These are phyloP conservation scores for Chaetomiaceae sp. DNA, from an alignment of 2,329 filamentous ascomycete species.

Conservation along the genomic window DNA sequence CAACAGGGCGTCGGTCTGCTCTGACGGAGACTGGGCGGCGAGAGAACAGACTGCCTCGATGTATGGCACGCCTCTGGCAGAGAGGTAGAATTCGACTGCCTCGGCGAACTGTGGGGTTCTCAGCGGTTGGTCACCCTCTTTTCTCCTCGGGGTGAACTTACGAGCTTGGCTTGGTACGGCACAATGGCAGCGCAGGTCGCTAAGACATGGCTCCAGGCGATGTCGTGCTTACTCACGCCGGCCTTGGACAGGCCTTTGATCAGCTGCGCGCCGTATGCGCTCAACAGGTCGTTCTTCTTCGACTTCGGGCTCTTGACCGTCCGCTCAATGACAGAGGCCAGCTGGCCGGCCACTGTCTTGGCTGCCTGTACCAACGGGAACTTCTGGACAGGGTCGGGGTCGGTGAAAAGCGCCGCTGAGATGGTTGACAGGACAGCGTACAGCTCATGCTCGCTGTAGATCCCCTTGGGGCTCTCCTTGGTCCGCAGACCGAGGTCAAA, in stretches of 20 bases:
- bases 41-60: constrained; percentile 57
- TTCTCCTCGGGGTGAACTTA: constrained; percentile 33
- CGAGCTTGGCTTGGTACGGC: constrained; percentile 65
- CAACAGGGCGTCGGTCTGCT: constrained; percentile 59
- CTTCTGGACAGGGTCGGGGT: constrained; percentile 61
- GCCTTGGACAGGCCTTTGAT: constrained; percentile 61
- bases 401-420: constrained; percentile 62
- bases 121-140: constrained; percentile 6
- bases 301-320: constrained; percentile 58
- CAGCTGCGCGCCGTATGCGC: constrained; percentile 60
- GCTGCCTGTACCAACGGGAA: constrained; percentile 60
- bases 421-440: constrained; percentile 62
- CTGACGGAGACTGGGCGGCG: constrained; percentile 49
- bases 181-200: constrained; percentile 64
- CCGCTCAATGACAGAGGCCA: constrained; percentile 58
- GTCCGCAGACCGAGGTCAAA: constrained; percentile 67
- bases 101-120: constrained; percentile 56
- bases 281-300: constrained; percentile 51
- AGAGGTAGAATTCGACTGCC: constrained; percentile 68
- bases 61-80: constrained; percentile 50
- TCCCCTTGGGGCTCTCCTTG: constrained; percentile 53
- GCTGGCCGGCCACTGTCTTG: constrained; percentile 51
- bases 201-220: constrained; percentile 67
- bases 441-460: constrained; percentile 52
- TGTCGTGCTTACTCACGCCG: constrained; percentile 59